Conservation (phyloP, 306 rosid genomes). For the Glycine soja region DNA sequence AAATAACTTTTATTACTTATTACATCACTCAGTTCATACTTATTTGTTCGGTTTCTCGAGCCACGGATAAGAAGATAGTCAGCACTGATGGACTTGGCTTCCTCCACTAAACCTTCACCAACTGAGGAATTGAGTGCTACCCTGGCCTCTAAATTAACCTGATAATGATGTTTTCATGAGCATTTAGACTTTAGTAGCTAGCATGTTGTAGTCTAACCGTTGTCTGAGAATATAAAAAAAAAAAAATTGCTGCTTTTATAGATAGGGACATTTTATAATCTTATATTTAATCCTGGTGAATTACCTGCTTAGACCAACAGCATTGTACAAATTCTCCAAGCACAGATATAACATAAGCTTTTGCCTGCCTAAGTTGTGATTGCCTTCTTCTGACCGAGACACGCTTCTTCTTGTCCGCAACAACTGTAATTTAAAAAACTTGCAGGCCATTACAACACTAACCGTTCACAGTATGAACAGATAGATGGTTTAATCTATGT, state of each 20-base stretch:
- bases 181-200: slow-evolving; percentile 13
- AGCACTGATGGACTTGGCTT: slow-evolving; percentile 72
- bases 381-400: slow-evolving; percentile 52
- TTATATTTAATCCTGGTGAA: slow-evolving; percentile 12
- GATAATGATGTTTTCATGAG: slow-evolving; percentile 45
- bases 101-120: slow-evolving; percentile 69
- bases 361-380: slow-evolving; percentile 78
- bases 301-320: slow-evolving; percentile 83
- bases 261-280: slow-evolving; percentile 13
- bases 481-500: neutral
- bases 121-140: slow-evolving; percentile 71
- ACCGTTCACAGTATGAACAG: neutral
- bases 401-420: slow-evolving; percentile 58
- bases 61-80: slow-evolving; percentile 79
- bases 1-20: neutral
- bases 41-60: slow-evolving; percentile 61
- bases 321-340: slow-evolving; percentile 80
- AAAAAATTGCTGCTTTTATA: neutral
- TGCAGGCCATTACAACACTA: neutral
- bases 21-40: slow-evolving; percentile 50
- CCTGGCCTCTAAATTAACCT: slow-evolving; percentile 90
- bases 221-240: neutral
- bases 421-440: slow-evolving; percentile 51
- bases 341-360: slow-evolving; percentile 86
- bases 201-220: slow-evolving; percentile 1